Conservation (phyloP, 2,329 filamentous ascomycete species). For the Trichoderma sp. region DNA sequence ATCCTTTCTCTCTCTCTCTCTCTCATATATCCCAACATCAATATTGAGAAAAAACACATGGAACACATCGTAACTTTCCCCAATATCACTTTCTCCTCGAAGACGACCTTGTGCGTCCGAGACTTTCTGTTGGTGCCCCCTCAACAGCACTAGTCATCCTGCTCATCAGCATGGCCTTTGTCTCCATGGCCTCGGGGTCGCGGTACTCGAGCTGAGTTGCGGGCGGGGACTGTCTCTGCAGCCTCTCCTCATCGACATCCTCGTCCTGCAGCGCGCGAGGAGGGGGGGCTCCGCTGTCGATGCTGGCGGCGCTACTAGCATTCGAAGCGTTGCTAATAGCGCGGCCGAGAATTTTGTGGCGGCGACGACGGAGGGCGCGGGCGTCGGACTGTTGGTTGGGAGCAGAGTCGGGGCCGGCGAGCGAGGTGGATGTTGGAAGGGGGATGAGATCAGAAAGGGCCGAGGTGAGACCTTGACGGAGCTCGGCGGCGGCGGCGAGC, state of each 20-base stretch:
- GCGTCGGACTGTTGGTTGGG: slow-evolving; percentile 15
- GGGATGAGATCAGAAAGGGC: slow-evolving; percentile 45
- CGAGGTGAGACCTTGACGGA: slow-evolving; percentile 40
- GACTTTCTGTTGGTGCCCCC: neutral
- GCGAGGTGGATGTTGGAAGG: slow-evolving; percentile 22
- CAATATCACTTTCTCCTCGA: neutral
- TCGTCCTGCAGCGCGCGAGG: slow-evolving; percentile 22
- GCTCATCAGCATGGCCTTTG: slow-evolving; percentile 43
- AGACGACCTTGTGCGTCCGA: slow-evolving; percentile 9
- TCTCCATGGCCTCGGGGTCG: slow-evolving; percentile 46
- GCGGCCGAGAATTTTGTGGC: slow-evolving; percentile 54
- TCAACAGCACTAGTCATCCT: slow-evolving; percentile 37
- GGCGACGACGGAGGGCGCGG: slow-evolving; percentile 39
- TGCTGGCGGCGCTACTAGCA: slow-evolving; percentile 44
- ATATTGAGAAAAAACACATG: too few species aligned
- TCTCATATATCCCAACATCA: neutral
- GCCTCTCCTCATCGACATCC: slow-evolving; percentile 24
- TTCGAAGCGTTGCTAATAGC: slow-evolving; percentile 57
- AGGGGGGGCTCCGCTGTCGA: slow-evolving; percentile 1
- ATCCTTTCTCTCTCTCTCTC: neutral
- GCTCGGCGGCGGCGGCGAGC: slow-evolving; percentile 26
- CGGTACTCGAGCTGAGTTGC: slow-evolving; percentile 54
- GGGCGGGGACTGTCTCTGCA: slow-evolving; percentile 33
- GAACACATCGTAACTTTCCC: too few species aligned
- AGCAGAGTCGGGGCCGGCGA: neutral